phyloP scores from a whole-genome alignment of 306 rosid genomes.

The Comarum palustre region DNA sequence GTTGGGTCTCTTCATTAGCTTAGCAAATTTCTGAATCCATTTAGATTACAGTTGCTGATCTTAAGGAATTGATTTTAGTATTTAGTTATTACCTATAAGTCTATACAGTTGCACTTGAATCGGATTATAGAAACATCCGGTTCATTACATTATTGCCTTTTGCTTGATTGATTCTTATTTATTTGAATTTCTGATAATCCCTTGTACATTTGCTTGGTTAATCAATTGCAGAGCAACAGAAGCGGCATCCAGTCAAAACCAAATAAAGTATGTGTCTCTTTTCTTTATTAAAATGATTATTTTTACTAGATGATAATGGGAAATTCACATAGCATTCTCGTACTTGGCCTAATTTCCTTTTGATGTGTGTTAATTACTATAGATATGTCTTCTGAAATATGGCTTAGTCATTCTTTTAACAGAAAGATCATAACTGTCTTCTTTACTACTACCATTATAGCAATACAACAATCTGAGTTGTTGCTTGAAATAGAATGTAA shows the following conservation, averaged over 20 bases:
- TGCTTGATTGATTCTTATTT: conserved; percentile 5
- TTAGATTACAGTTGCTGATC: not conserved
- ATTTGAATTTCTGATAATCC: conserved; percentile 30
- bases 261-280: conserved; percentile 59
- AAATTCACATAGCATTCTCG: no score
- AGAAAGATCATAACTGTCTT: no score
- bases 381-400: no score
- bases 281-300: conserved; percentile 21
- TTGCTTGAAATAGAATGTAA: no score
- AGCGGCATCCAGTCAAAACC: conserved; percentile 68
- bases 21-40: conserved; percentile 8
- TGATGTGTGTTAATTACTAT: no score
- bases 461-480: no score
- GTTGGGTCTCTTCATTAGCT: not conserved
- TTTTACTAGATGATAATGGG: not conserved
- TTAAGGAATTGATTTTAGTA: not conserved
- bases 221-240: conserved; percentile 71
- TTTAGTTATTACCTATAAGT: not conserved
- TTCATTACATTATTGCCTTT: not conserved
- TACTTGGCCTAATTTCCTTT: no score
- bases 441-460: no score
- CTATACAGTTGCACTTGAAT: not conserved
- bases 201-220: conserved; percentile 29
- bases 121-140: not conserved
- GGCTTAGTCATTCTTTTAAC: no score